Evolutionary conservation across 169 alveolate species (phyloP).

Genomic region (Plasmodium yoelii): DNA sequence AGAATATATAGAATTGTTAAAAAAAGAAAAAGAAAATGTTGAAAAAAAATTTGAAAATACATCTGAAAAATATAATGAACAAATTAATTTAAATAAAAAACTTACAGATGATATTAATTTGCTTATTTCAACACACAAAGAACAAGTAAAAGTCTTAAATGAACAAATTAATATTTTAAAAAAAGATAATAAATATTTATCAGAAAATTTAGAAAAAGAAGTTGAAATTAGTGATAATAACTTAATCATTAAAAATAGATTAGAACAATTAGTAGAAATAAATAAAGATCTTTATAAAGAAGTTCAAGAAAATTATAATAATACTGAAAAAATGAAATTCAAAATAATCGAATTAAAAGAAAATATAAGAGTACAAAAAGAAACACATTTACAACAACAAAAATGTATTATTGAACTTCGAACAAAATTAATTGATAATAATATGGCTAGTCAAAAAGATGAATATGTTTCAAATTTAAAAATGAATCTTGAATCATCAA

Average conservation of each 20-base stretch:
- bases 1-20: conserved; percentile 11
- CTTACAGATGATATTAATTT: conserved; percentile 20
- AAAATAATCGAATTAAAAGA: conserved; percentile 31
- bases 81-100: conserved; percentile 27
- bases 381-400: conserved; percentile 34
- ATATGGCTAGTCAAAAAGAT: background rate
- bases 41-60: conserved; percentile 17
- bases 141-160: conserved; percentile 19
- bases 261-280: conserved; percentile 28
- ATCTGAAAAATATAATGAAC: conserved; percentile 9
- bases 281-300: conserved; percentile 40
- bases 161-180: conserved; percentile 23
- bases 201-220: conserved; percentile 26
- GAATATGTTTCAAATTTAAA: conserved; percentile 20
- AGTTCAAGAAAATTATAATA: background rate
- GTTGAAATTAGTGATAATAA: conserved; percentile 10
- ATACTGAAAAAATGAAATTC: conserved; percentile 26
- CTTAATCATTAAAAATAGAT: conserved; percentile 20
- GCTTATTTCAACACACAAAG: conserved; percentile 4
- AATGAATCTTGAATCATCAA: conserved; percentile 6
- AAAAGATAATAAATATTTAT: conserved; percentile 45
- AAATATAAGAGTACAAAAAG: conserved; percentile 21
- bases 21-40: conserved; percentile 31
- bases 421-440: conserved; percentile 8
- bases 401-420: conserved; percentile 31